These are phyloP conservation scores for Ulmus americana DNA, from an alignment of 331 rosid genomes.

Conservation along the genomic window DNA sequence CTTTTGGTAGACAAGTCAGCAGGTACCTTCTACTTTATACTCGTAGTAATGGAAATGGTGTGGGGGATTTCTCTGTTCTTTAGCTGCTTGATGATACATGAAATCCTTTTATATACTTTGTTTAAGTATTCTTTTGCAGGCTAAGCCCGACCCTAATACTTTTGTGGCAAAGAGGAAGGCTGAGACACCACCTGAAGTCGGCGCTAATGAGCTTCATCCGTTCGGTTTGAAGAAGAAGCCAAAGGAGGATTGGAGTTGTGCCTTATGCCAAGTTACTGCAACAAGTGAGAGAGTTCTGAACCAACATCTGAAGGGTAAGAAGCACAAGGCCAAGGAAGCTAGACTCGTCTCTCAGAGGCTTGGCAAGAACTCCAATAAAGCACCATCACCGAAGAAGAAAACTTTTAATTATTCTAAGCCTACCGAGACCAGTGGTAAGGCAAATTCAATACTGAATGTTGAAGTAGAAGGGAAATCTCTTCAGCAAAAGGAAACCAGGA, in stretches of 20 bases:
- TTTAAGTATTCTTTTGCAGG: constrained; percentile 41
- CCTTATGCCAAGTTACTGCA: constrained; percentile 40
- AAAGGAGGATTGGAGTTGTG: constrained; percentile 55
- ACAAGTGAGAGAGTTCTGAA: constrained; percentile 32
- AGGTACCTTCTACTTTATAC: not conserved
- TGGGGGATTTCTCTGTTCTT: constrained; percentile 16
- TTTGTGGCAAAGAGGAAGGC: constrained; percentile 41
- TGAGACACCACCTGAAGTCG: constrained; percentile 8
- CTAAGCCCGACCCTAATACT: constrained; percentile 35
- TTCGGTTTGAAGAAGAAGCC: constrained; percentile 34
- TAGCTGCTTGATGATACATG: not conserved
- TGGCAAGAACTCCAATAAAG: constrained; percentile 13
- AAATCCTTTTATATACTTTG: constrained; percentile 12
- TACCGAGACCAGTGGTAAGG: not conserved
- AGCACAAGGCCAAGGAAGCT: constrained; percentile 58
- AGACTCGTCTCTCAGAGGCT: constrained; percentile 19
- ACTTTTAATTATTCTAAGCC: constrained; percentile 9
- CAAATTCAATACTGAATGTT: constrained; percentile 17
- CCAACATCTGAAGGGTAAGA: constrained; percentile 54
- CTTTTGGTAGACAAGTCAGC: not conserved
- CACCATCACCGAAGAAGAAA: constrained; percentile 14
- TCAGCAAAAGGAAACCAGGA: constrained; percentile 1
- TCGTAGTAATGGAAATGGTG: not conserved
- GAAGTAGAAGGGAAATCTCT: not conserved
- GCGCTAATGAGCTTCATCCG: constrained; percentile 14